phyloP scores from a whole-genome alignment of 1,284 basidiomycete species.

The Ustilago shanxiensis region DNA sequence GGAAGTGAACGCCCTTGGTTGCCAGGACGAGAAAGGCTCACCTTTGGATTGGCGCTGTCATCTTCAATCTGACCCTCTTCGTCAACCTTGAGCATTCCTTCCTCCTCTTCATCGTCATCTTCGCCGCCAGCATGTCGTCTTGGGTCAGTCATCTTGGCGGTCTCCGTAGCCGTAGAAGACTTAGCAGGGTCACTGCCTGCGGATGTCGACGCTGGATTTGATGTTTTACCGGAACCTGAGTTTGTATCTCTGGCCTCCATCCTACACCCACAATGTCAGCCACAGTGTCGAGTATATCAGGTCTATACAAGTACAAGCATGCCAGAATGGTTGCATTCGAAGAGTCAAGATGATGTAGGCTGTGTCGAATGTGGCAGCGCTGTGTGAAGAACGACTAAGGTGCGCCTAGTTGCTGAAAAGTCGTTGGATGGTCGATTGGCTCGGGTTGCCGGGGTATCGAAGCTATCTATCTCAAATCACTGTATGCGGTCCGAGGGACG shows the following conservation, averaged over 20 bases:
- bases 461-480: slow-evolving; percentile 1
- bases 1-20: slow-evolving; percentile 18
- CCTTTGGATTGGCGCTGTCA: slow-evolving; percentile 31
- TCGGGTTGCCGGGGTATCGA: background rate
- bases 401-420: background rate
- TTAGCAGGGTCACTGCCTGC: background rate
- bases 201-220: background rate
- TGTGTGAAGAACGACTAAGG: background rate
- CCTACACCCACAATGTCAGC: background rate
- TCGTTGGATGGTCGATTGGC: background rate
- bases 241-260: slow-evolving; percentile 18
- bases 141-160: slow-evolving; percentile 11
- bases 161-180: slow-evolving; percentile 3
- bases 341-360: background rate
- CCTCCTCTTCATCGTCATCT: slow-evolving; percentile 52
- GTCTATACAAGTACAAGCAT: background rate
- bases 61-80: slow-evolving; percentile 56
- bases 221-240: background rate
- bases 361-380: background rate
- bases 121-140: background rate
- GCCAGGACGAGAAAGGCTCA: slow-evolving; percentile 39
- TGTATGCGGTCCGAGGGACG: background rate
- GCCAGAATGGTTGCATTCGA: background rate
- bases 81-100: slow-evolving; percentile 50
- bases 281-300: background rate